These are phyloP conservation scores for Colletotrichum echinochloae DNA, from an alignment of 2,329 filamentous ascomycete genomes.

Conservation along the genomic window DNA sequence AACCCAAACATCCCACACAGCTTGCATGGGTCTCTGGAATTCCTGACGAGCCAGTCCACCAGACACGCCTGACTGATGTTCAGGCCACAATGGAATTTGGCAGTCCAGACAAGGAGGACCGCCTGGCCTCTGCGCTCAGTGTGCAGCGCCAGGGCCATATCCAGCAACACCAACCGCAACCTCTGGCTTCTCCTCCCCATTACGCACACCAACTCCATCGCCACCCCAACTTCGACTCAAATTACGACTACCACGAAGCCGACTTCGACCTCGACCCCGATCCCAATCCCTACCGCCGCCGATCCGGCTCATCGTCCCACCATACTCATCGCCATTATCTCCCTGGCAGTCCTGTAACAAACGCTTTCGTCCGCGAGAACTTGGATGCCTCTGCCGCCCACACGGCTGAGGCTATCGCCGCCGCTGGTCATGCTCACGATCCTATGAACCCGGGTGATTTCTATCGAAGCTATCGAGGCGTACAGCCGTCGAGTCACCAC, in stretches of 20 bases:
- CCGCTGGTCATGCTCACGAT: constrained; percentile 53
- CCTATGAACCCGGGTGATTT: constrained; percentile 66
- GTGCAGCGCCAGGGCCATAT: constrained; percentile 44
- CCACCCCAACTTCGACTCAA: constrained; percentile 43
- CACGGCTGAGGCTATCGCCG: constrained; percentile 44
- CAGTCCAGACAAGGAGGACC: constrained; percentile 58
- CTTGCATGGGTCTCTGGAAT: constrained; percentile 58
- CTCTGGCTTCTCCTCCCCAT: constrained; percentile 43
- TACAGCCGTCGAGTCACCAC: constrained; percentile 50
- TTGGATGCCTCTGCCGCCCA: constrained; percentile 40
- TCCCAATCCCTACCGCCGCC: constrained; percentile 45
- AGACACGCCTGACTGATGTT: constrained; percentile 58
- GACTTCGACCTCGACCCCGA: constrained; percentile 46
- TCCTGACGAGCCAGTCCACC: constrained; percentile 56
- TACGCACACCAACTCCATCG: constrained; percentile 44
- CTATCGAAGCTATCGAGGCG: constrained; percentile 62
- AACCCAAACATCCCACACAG: constrained; percentile 49
- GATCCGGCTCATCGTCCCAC: constrained; percentile 37
- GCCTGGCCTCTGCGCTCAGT: constrained; percentile 47
- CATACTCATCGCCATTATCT: constrained; percentile 43
- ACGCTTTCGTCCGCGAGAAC: constrained; percentile 38
- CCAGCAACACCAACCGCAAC: constrained; percentile 42
- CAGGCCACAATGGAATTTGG: constrained; percentile 63
- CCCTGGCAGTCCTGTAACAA: constrained; percentile 42
- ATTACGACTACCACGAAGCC: constrained; percentile 47